Percentiles rank a stretch among this genome's conserved stretches.
Conservation (phyloP, 2,329 filamentous ascomycete genomes). For the Hirsutella thompsonii region DNA sequence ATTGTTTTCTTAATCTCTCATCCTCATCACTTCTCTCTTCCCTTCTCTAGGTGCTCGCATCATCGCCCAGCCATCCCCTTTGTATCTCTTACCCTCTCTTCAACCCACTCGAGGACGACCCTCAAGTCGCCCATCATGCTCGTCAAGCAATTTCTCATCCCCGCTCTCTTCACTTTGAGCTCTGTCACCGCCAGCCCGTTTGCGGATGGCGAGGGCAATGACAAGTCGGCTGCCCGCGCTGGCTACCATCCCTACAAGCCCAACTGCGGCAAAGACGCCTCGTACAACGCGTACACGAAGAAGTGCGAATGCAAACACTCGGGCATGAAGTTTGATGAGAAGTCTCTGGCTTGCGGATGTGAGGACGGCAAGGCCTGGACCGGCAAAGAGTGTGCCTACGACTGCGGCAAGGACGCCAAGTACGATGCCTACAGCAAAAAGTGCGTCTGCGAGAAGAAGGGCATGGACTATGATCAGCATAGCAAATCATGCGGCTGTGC, state of each 20-base stretch:
- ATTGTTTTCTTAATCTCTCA: neutral
- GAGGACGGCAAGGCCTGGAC: neutral
- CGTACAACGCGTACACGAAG: neutral
- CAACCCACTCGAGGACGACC: too few species aligned
- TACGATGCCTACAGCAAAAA: neutral
- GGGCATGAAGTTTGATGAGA: neutral
- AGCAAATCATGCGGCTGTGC: neutral
- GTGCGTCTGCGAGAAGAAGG: neutral
- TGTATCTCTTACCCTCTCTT: neutral
- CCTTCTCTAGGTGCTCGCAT: neutral
- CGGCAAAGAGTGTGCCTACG: neutral
- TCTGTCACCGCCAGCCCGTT: neutral
- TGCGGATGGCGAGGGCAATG: neutral
- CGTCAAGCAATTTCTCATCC: neutral
- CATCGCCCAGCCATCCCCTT: neutral
- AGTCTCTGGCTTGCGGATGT: slow-evolving; percentile 1
- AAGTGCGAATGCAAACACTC: neutral
- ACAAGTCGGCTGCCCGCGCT: neutral
- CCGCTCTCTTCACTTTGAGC: neutral
- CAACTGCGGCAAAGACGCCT: slow-evolving; percentile 1
- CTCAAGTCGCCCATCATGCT: neutral
- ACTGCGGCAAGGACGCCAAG: neutral
- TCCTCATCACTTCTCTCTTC: neutral
- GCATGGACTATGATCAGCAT: neutral
- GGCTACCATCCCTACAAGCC: neutral